These are phyloP conservation scores for Eucalyptus microcorys DNA, from an alignment of 345 rosid genomes.

Conservation along the genomic window DNA sequence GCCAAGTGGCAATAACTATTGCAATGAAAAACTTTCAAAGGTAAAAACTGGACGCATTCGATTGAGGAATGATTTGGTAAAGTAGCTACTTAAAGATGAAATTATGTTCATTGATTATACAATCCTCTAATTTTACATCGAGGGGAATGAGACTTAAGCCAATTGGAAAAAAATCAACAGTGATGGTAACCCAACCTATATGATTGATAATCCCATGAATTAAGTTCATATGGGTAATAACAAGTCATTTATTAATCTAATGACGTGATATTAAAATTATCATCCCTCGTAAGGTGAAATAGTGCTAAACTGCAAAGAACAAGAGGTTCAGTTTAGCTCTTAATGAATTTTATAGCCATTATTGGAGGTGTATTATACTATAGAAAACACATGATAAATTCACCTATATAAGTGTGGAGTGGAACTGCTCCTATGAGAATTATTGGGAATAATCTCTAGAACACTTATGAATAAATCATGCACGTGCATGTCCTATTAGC, in stretches of 20 bases:
- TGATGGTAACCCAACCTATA: accelerated
- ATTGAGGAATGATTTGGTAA: not conserved
- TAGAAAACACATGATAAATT: not conserved
- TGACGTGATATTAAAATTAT: too few species aligned
- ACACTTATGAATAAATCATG: too few species aligned
- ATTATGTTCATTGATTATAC: too few species aligned
- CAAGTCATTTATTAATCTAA: not conserved
- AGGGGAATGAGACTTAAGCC: accelerated
- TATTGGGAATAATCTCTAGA: too few species aligned
- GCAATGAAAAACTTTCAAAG: not conserved
- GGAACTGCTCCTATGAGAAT: accelerated
- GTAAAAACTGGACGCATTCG: not conserved
- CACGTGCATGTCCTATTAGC: too few species aligned
- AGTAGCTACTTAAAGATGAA: not conserved
- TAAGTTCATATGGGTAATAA: too few species aligned
- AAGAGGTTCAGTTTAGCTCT: too few species aligned
- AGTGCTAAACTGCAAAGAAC: not conserved
- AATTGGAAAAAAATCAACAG: not conserved
- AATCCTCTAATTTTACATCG: too few species aligned
- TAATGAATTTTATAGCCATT: too few species aligned
- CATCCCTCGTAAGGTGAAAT: not conserved
- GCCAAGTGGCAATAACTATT: not conserved
- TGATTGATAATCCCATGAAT: too few species aligned
- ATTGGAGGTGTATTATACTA: too few species aligned
- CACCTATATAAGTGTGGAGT: not conserved